Conservation (phyloP, 352 stramenopile genomes). For the Globisporangium yorkense region DNA sequence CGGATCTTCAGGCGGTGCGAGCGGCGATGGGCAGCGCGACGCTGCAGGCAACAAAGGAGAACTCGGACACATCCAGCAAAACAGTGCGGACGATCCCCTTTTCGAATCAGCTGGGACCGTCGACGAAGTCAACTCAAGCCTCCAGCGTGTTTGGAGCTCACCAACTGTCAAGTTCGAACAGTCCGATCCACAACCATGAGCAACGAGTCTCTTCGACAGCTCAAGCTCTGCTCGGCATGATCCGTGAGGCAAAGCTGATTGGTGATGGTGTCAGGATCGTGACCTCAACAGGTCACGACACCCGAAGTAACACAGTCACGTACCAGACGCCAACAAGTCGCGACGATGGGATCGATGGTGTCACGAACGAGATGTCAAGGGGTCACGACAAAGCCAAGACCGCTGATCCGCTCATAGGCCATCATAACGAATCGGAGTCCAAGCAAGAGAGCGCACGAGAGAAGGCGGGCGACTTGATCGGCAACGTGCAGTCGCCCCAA, state of each 20-base stretch:
- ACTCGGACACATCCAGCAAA: neutral
- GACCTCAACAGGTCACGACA: neutral
- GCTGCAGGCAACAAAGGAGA: neutral
- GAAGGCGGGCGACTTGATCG: too few species aligned
- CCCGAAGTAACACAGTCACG: neutral
- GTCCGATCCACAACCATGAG: neutral
- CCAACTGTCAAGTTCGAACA: neutral
- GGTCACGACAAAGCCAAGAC: too few species aligned
- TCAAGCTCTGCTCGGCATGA: constrained; percentile 29
- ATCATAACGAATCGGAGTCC: too few species aligned
- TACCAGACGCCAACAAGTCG: neutral
- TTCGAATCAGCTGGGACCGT: neutral
- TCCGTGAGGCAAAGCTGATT: constrained; percentile 32
- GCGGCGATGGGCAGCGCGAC: too few species aligned
- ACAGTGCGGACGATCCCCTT: neutral
- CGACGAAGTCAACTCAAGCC: too few species aligned
- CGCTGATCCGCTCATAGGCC: too few species aligned
- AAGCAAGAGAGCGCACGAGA: too few species aligned
- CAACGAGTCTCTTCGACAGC: constrained; percentile 3
- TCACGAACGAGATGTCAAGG: too few species aligned
- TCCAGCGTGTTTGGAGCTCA: too few species aligned
- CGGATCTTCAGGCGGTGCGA: too few species aligned
- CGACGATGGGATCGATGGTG: too few species aligned
- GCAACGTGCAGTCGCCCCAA: too few species aligned
- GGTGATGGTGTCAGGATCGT: neutral